A percentile compares a stretch with the other conserved stretches of the same genome.
Conservation (phyloP, 2,329 filamentous ascomycete genomes). For the Penicillium brevicompactum region DNA sequence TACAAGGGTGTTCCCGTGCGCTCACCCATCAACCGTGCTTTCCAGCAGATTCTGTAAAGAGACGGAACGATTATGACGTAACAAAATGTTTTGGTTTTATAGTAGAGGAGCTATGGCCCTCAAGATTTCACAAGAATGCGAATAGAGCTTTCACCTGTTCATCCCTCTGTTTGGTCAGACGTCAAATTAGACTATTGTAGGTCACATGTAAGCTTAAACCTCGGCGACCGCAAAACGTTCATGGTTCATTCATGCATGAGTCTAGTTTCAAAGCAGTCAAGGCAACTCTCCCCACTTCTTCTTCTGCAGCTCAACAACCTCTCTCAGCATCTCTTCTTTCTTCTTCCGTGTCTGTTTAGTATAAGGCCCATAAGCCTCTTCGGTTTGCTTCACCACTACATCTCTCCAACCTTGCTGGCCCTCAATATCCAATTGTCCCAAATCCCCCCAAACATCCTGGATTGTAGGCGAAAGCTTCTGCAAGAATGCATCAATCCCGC, state of each 20-base stretch:
- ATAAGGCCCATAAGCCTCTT: slow-evolving; percentile 49
- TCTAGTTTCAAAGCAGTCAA: not conserved
- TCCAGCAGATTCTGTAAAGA: slow-evolving; percentile 88
- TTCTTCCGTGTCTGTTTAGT: slow-evolving; percentile 20
- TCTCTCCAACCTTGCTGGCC: slow-evolving; percentile 51
- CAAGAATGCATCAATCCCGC: slow-evolving; percentile 56
- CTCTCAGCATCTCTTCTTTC: slow-evolving; percentile 31
- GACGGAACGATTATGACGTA: slow-evolving; percentile 14
- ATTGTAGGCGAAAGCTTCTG: slow-evolving; percentile 60
- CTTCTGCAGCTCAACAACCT: slow-evolving; percentile 27
- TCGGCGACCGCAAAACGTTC: not conserved
- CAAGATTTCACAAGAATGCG: slow-evolving; percentile 23
- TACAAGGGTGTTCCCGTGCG: slow-evolving; percentile 95
- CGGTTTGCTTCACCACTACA: slow-evolving; percentile 48
- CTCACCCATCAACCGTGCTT: slow-evolving; percentile 94
- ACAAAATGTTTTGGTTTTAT: slow-evolving; percentile 29
- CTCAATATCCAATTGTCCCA: slow-evolving; percentile 39
- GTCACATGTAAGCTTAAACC: not conserved
- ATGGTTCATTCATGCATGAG: not conserved
- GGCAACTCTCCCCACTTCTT: slow-evolving; percentile 3
- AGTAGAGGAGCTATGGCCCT: slow-evolving; percentile 30
- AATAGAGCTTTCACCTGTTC: slow-evolving; percentile 22
- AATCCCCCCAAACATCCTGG: slow-evolving; percentile 56
- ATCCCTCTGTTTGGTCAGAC: not conserved
- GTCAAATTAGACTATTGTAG: not conserved